A percentile compares a stretch with the other conserved stretches of the same genome.
These are phyloP conservation scores for Diaporthe australafricana DNA, from an alignment of 2,329 filamentous ascomycete genomes.

Conservation along the genomic window DNA sequence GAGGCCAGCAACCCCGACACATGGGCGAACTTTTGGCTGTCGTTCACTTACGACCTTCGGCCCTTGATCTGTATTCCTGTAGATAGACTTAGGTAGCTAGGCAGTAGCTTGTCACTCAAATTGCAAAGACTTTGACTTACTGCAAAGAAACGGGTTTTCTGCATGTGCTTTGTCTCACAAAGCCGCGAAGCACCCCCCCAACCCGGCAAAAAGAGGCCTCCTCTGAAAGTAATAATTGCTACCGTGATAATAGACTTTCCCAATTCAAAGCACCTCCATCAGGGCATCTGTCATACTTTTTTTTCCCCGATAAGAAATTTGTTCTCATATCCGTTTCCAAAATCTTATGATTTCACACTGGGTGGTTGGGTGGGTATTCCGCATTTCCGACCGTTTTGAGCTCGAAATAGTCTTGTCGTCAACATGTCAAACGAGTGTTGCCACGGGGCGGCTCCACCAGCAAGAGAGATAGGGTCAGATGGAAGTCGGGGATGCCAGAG, in stretches of 20 bases:
- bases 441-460: neutral
- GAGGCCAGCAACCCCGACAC: neutral
- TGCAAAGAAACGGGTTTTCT: neutral
- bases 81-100: neutral
- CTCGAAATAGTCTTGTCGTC: neutral
- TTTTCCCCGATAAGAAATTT: neutral
- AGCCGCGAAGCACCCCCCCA: too few relatives aligned
- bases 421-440: neutral
- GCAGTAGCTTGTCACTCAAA: neutral
- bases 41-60: neutral
- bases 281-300: too few relatives aligned
- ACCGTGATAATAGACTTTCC: too few relatives aligned
- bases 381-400: neutral
- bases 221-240: neutral
- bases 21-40: neutral
- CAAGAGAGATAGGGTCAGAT: neutral
- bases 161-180: too few relatives aligned
- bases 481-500: conserved; percentile 16
- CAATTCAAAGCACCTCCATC: too few relatives aligned
- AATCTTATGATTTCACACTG: neutral
- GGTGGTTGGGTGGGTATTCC: neutral
- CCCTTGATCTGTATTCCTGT: neutral
- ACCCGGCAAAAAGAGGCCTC: too few relatives aligned
- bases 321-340: neutral
- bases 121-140: neutral